Evolutionary conservation across 163 green algal genomes (phyloP).

Genomic region (Chlorella variabilis): DNA sequence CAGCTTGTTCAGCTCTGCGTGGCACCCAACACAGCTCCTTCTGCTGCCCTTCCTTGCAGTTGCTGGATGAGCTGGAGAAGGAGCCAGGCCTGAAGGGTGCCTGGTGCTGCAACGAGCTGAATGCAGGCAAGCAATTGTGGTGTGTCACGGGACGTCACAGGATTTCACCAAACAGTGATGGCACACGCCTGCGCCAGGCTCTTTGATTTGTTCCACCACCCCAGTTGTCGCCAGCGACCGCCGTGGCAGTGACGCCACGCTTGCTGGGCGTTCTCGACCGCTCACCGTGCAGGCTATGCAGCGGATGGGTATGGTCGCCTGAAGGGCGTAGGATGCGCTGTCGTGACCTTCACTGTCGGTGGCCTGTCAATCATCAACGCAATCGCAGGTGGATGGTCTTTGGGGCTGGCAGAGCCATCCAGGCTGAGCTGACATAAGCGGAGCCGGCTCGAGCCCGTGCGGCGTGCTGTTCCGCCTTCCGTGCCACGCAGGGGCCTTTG

Average conservation of each 20-base stretch:
- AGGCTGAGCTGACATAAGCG: not conserved
- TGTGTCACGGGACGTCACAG: not conserved
- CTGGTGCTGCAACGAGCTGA: slow-evolving; percentile 85
- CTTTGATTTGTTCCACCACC: too few species aligned
- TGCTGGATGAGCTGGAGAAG: slow-evolving; percentile 42
- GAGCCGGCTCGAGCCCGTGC: too few species aligned
- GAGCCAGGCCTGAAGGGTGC: slow-evolving; percentile 17
- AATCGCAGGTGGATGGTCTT: slow-evolving; percentile 21
- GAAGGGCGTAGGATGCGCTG: slow-evolving; percentile 64
- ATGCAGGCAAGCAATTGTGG: slow-evolving; percentile 50
- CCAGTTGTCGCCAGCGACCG: too few species aligned
- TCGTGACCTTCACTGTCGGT: slow-evolving; percentile 87
- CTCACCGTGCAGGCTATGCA: slow-evolving; percentile 50
- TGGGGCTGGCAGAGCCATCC: too few species aligned
- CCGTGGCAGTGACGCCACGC: too few species aligned
- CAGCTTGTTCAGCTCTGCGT: too few species aligned
- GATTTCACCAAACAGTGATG: not conserved
- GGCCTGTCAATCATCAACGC: slow-evolving; percentile 74
- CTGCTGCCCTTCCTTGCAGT: too few species aligned
- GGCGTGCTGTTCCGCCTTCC: too few species aligned
- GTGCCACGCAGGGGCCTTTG: slow-evolving; percentile 61
- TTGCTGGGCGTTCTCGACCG: too few species aligned
- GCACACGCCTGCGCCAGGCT: too few species aligned
- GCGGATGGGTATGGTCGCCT: slow-evolving; percentile 65
- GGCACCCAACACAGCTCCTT: too few species aligned